Conservation (phyloP, 257 asterid genomes). For the Solanum corneliomulleri region DNA sequence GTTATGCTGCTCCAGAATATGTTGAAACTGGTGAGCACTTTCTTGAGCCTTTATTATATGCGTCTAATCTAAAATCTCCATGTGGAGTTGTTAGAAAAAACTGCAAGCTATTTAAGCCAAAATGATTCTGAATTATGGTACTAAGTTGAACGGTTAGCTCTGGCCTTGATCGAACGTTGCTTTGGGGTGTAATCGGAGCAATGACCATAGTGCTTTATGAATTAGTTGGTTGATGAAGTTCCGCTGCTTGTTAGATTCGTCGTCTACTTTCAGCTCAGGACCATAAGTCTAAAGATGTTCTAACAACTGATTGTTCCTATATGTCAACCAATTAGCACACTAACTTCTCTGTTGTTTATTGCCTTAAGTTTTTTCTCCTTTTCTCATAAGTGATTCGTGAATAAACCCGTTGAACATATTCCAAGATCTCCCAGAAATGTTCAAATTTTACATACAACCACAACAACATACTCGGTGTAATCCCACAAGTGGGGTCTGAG, state of each 20-base stretch:
- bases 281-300: not conserved
- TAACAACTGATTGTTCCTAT: not conserved
- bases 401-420: not conserved
- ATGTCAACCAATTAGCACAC: not conserved
- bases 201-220: not conserved
- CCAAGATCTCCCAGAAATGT: not conserved
- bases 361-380: not conserved
- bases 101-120: not conserved
- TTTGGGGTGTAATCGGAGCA: not conserved
- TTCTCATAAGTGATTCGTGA: not conserved
- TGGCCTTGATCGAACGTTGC: not conserved
- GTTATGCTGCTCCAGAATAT: constrained; percentile 52
- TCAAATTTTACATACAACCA: no score
- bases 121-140: not conserved
- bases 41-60: not conserved
- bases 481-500: not conserved
- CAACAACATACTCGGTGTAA: no score
- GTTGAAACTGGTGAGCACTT: constrained; percentile 27
- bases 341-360: not conserved
- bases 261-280: not conserved
- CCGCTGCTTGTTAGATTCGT: not conserved
- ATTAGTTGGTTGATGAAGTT: not conserved
- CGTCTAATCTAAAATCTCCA: not conserved
- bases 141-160: not conserved
- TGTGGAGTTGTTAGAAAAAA: not conserved